A percentile compares a stretch with the other conserved stretches of the same genome.
These are phyloP conservation scores for Uromyces viciae-fabae DNA, from an alignment of 1,284 basidiomycete species.

Conservation along the genomic window DNA sequence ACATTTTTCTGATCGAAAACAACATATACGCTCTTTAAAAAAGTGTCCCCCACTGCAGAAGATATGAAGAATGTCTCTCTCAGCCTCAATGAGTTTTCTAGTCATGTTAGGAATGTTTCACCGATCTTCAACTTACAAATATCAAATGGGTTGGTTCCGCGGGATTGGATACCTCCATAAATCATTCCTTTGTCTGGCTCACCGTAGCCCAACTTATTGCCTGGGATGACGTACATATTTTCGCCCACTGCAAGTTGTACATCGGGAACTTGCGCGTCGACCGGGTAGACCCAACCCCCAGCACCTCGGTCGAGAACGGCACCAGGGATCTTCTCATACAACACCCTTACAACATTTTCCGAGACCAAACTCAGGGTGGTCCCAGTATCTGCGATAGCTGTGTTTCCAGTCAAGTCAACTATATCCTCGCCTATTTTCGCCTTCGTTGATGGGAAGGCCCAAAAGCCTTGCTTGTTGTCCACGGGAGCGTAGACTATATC, in stretches of 20 bases:
- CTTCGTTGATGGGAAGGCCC: conserved; percentile 36
- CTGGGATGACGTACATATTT: conserved; percentile 50
- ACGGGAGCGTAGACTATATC: conserved; percentile 45
- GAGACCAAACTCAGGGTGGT: conserved; percentile 56
- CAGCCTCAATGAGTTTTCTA: no score
- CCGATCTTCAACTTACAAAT: conserved; percentile 58
- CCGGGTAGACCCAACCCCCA: conserved; percentile 57
- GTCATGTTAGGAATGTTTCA: no score
- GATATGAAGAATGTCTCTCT: no score
- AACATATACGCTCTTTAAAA: conserved; percentile 57
- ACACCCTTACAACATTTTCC: conserved; percentile 51
- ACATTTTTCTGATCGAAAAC: conserved; percentile 54
- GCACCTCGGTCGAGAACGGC: conserved; percentile 54
- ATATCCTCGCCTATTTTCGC: conserved; percentile 51
- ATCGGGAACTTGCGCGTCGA: conserved; percentile 53
- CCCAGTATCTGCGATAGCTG: conserved; percentile 58
- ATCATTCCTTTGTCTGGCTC: conserved; percentile 53
- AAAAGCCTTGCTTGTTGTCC: conserved; percentile 48
- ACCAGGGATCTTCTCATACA: conserved; percentile 54
- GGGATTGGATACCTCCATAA: conserved; percentile 57
- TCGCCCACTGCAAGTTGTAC: conserved; percentile 56
- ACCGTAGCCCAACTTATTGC: conserved; percentile 44
- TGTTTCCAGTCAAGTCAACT: conserved; percentile 52
- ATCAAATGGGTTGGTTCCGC: conserved; percentile 56
- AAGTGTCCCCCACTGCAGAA: conserved; percentile 49